Base-by-base conservation (phyloP, 495 filamentous ascomycete genomes). In the Podospora pseudopauciseta region DNA sequence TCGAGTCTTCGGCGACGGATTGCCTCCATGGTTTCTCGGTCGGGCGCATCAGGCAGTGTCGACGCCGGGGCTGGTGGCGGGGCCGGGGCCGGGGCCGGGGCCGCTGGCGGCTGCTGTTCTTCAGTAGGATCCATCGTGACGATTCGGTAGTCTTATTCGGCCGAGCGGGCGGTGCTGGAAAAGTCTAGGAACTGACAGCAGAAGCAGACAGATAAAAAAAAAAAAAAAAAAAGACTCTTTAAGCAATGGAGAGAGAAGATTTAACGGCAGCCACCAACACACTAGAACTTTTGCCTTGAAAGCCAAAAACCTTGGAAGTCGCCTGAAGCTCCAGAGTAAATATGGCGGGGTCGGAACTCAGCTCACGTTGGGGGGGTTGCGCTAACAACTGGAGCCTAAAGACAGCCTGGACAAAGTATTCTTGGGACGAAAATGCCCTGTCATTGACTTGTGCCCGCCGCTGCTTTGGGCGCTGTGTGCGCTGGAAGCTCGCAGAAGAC, bases 1-100 rank as follows among this genome's bases (percentile, higher is more conserved):
- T 74, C 80, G 11, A 84, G 70, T 58, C 82, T 68, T 20, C 79
- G 76, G 19, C 65, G 68, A 18, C 82, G 80, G 67, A 84, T 84
- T 76, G 79, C 68, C 58, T 71, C 74, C 71, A 77, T 77, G 16
- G 72, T 78, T 60, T 79, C 73, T n/a, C 72, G 55, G 65, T 77
- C 76, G 19, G 73, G 74, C 60, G 75, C 73, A 61, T 76, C 77
- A 19, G 74, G 70, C 64, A 49, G 39, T 49, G 39, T 49, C 13
- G 39, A 49, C 13, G 72, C 70, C 60, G 69, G 34, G 26, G 71
- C 55, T 23, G 73, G 65, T 56, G 65, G 65, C 20, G 68, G 68
- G n/a, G 67, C 39, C 39, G 39, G 67, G 54, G 67, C 39, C 39
- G 39, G 67, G 54, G 63, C 61, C n/a, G 68, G 68, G 18, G 30